Evolutionary conservation across 768 basidiomycete genomes (phyloP).

Genomic region (Dacryopinax primogenitus): DNA sequence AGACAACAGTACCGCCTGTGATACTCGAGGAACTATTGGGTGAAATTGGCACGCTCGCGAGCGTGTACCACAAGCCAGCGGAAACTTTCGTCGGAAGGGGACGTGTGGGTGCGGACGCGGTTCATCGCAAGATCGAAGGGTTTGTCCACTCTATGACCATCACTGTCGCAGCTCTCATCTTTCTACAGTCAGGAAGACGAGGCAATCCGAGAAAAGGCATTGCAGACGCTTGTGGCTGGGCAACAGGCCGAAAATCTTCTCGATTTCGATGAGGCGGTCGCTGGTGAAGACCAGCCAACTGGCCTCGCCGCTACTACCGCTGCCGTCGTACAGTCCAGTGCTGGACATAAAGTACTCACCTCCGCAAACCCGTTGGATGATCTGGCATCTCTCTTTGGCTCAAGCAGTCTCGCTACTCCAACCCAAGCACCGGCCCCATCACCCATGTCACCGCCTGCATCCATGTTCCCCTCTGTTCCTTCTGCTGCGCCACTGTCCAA

Average conservation of each 20-base stretch:
- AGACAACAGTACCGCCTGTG: slow-evolving; percentile 76
- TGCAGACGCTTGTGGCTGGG: slow-evolving; percentile 84
- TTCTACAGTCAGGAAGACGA: slow-evolving; percentile 53
- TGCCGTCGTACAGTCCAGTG: not conserved
- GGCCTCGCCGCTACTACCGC: slow-evolving; percentile 12
- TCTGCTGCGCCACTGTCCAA: slow-evolving; percentile 12
- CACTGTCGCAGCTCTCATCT: slow-evolving; percentile 6
- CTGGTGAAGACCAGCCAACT: slow-evolving; percentile 38
- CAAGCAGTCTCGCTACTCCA: slow-evolving; percentile 21
- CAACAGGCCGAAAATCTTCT: slow-evolving; percentile 91
- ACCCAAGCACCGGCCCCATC: slow-evolving; percentile 15
- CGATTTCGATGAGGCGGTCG: slow-evolving; percentile 72
- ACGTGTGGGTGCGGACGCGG: slow-evolving; percentile 67
- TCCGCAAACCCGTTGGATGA: slow-evolving; percentile 87
- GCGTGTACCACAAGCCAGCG: slow-evolving; percentile 94
- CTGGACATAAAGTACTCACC: slow-evolving; percentile 44
- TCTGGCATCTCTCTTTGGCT: slow-evolving; percentile 83
- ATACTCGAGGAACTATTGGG: slow-evolving; percentile 82
- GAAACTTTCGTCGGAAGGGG: slow-evolving; percentile 93
- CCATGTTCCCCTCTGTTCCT: slow-evolving; percentile 3
- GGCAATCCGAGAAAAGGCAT: slow-evolving; percentile 58
- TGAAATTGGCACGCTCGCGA: slow-evolving; percentile 79
- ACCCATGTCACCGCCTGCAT: slow-evolving; percentile 9
- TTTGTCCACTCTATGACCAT: slow-evolving; percentile 27
- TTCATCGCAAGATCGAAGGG: slow-evolving; percentile 53